Evolutionary conservation across 192 early-diverging fungal species (phyloP).

Genomic region (Entophlyctis helioformis): DNA sequence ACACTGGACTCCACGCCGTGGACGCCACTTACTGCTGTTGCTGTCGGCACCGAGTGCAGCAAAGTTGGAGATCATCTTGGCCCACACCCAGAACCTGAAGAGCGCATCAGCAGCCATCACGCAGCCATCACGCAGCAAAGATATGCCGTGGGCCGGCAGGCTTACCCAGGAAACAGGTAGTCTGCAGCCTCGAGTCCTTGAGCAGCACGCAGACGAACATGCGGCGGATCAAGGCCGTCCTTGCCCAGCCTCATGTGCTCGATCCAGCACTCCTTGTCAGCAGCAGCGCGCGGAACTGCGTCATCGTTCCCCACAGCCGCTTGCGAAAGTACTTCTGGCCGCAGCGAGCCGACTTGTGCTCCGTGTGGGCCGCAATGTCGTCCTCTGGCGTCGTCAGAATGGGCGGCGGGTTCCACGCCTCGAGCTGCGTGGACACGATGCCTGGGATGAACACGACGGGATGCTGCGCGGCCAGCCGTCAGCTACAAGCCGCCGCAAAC

Average conservation of each 20-base stretch:
- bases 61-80: slow-evolving; percentile 58
- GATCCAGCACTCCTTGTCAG: slow-evolving; percentile 83
- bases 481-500: no score
- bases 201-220: slow-evolving; percentile 71
- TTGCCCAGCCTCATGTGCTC: slow-evolving; percentile 72
- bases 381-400: slow-evolving; percentile 14
- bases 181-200: slow-evolving; percentile 79
- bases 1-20: not conserved
- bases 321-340: slow-evolving; percentile 76
- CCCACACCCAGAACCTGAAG: slow-evolving; percentile 80
- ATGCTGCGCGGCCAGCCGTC: no score
- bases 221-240: slow-evolving; percentile 69
- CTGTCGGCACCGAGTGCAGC: slow-evolving; percentile 75
- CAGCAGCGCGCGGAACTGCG: slow-evolving; percentile 65
- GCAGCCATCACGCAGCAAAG: not conserved
- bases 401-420: slow-evolving; percentile 66
- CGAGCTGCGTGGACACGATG: slow-evolving; percentile 76
- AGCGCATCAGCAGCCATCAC: no score
- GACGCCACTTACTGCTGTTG: slow-evolving; percentile 41
- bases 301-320: slow-evolving; percentile 75
- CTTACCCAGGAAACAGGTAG: slow-evolving; percentile 74
- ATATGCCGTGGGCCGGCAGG: not conserved
- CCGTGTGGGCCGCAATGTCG: no score
- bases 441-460: slow-evolving; percentile 79
- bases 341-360: slow-evolving; percentile 24